phyloP scores from a whole-genome alignment of 2,329 filamentous ascomycete species.

The Domatiomyces catenatus region DNA sequence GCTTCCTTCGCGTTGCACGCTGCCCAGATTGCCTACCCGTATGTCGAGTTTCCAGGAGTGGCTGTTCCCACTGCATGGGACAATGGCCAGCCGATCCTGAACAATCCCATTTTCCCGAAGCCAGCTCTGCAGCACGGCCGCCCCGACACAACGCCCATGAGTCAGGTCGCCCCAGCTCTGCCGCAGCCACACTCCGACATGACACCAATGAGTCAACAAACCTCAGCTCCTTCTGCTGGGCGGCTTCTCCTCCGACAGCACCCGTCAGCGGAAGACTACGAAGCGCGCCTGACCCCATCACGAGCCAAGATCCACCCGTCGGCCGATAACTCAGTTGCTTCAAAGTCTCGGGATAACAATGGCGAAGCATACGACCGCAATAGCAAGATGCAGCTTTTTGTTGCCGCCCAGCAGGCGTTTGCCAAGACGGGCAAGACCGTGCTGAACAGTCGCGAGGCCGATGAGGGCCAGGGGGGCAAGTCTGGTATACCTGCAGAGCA shows the following conservation, averaged over 20 bases:
- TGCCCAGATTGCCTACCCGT: neutral
- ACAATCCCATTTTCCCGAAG: neutral
- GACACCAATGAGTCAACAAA: neutral
- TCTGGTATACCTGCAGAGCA: neutral
- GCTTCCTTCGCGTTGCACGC: neutral
- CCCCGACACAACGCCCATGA: neutral
- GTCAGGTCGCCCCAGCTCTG: neutral
- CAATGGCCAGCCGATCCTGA: neutral
- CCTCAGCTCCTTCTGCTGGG: neutral
- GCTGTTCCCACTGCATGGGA: neutral
- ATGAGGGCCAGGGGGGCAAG: neutral
- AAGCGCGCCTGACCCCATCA: neutral
- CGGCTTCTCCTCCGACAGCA: neutral
- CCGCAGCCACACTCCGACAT: neutral
- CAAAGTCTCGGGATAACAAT: neutral
- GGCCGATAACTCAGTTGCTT: neutral
- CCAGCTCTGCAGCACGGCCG: neutral
- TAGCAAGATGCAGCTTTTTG: slow-evolving; percentile 15
- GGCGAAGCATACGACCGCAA: slow-evolving; percentile 9
- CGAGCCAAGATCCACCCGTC: neutral
- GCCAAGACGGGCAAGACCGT: slow-evolving; percentile 16
- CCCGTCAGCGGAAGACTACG: neutral
- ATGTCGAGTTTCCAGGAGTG: neutral
- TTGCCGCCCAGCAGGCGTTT: slow-evolving; percentile 13
- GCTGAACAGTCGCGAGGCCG: slow-evolving; percentile 12